Evolutionary conservation across 305 asterid genomes (phyloP).

Genomic region (Fraxinus nigra): DNA sequence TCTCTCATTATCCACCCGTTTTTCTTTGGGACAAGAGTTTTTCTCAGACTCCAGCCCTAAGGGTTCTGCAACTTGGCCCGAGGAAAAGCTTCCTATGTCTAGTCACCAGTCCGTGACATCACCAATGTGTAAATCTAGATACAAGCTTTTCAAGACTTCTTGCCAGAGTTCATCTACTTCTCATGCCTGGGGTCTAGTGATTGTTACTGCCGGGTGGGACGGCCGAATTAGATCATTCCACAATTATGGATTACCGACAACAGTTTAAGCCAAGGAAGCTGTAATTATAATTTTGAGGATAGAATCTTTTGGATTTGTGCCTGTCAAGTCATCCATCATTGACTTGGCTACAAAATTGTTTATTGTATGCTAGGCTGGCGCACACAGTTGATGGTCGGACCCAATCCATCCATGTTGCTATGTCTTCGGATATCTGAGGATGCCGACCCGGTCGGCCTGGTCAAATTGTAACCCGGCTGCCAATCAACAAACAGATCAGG

Average conservation of each 20-base stretch:
- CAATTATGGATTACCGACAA: constrained; percentile 80
- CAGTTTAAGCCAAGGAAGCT: constrained; percentile 34
- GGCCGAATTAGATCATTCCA: constrained; percentile 82
- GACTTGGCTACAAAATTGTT: constrained; percentile 15
- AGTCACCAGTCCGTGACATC: constrained; percentile 33
- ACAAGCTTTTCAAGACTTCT: constrained; percentile 61
- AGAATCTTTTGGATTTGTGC: constrained; percentile 18
- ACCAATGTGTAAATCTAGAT: constrained; percentile 54
- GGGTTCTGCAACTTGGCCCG: constrained; percentile 97
- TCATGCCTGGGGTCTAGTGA: constrained; percentile 80
- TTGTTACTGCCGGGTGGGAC: constrained; percentile 80
- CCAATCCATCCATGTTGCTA: constrained; percentile 25
- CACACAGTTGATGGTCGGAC: constrained; percentile 25
- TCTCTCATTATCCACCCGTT: constrained; percentile 48
- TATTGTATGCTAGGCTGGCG: constrained; percentile 41
- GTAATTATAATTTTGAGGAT: constrained; percentile 15
- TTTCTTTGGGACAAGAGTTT: constrained; percentile 57
- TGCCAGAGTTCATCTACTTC: constrained; percentile 61
- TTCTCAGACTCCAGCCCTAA: constrained; percentile 53
- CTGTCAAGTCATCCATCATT: constrained; percentile 8
- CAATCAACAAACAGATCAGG: constrained; percentile 24
- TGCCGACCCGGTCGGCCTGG: constrained; percentile 18
- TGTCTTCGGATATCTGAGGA: constrained; percentile 13
- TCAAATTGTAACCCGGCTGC: constrained; percentile 9
- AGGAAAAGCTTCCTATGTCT: constrained; percentile 72